Percentiles rank a stretch among this genome's conserved stretches.
Evolutionary conservation across 148 eudicot species (phyloP).

Genomic region (Nepenthes gracilis): DNA sequence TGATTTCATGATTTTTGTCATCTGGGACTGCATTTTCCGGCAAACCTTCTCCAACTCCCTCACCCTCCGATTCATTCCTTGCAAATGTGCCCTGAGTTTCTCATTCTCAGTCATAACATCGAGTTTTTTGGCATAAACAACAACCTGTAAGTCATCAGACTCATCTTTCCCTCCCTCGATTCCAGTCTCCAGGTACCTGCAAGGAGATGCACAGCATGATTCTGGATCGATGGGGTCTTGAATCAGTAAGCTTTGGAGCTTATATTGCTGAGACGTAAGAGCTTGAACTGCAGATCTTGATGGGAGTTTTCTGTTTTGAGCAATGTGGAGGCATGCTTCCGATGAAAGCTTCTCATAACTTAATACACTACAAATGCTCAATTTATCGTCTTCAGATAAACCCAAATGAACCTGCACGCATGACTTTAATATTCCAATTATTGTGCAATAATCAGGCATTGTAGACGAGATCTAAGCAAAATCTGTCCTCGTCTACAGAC

Average conservation of each 20-base stretch:
- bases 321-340: slow-evolving; percentile 38
- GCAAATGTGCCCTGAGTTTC: slow-evolving; percentile 44
- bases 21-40: slow-evolving; percentile 59
- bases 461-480: too few species aligned
- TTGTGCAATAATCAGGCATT: background rate
- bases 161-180: slow-evolving; percentile 13
- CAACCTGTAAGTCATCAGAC: slow-evolving; percentile 18
- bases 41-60: slow-evolving; percentile 66
- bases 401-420: slow-evolving; percentile 53
- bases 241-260: slow-evolving; percentile 41
- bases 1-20: slow-evolving; percentile 56
- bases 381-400: slow-evolving; percentile 55
- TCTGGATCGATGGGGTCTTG: slow-evolving; percentile 16
- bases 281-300: slow-evolving; percentile 43
- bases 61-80: slow-evolving; percentile 71
- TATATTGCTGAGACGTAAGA: slow-evolving; percentile 39
- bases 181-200: slow-evolving; percentile 7
- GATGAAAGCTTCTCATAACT: slow-evolving; percentile 66
- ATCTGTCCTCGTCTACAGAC: too few species aligned
- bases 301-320: slow-evolving; percentile 48
- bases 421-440: background rate
- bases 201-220: slow-evolving; percentile 22
- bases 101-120: slow-evolving; percentile 38
- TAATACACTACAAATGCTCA: slow-evolving; percentile 37
- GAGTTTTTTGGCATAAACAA: slow-evolving; percentile 34